Evolutionary conservation across 164 flowering plant species (phyloP).

Genomic region (Chloranthus sessilifolius): DNA sequence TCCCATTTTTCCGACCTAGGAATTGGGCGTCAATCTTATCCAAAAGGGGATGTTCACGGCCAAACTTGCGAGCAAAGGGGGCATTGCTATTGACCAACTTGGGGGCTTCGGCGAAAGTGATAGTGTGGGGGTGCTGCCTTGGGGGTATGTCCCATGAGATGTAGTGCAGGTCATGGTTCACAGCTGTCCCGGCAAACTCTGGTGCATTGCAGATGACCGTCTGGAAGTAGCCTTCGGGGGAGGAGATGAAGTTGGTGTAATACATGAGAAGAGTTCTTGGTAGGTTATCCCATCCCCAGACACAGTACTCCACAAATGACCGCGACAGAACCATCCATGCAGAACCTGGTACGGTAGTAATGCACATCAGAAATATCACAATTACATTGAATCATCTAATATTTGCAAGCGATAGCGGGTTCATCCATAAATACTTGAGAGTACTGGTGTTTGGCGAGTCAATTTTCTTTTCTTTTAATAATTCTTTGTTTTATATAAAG

Average conservation of each 20-base stretch:
- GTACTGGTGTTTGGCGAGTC: neutral
- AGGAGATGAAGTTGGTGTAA: slow-evolving; percentile 75
- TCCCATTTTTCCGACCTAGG: slow-evolving; percentile 41
- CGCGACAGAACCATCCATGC: slow-evolving; percentile 85
- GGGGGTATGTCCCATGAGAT: slow-evolving; percentile 86
- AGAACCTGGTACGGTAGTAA: slow-evolving; percentile 57
- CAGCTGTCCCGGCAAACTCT: slow-evolving; percentile 47
- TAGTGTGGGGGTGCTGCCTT: slow-evolving; percentile 67
- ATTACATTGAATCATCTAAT: neutral
- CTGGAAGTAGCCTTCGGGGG: slow-evolving; percentile 89
- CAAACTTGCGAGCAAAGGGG: slow-evolving; percentile 79
- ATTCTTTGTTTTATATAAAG: no score
- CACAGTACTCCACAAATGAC: slow-evolving; percentile 57
- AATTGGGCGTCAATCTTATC: slow-evolving; percentile 59
- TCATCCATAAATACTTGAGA: neutral
- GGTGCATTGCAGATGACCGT: slow-evolving; percentile 75
- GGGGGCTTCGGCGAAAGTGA: slow-evolving; percentile 44
- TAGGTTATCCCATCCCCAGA: slow-evolving; percentile 92
- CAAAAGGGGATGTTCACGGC: slow-evolving; percentile 40
- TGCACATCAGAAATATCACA: no score
- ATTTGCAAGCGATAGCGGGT: no score
- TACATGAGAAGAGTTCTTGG: slow-evolving; percentile 86
- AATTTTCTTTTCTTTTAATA: no score
- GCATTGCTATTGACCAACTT: slow-evolving; percentile 56
- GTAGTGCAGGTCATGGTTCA: slow-evolving; percentile 77